Evolutionary conservation across 768 basidiomycete genomes (phyloP).

Genomic region (Cystofilobasidium ferigula): DNA sequence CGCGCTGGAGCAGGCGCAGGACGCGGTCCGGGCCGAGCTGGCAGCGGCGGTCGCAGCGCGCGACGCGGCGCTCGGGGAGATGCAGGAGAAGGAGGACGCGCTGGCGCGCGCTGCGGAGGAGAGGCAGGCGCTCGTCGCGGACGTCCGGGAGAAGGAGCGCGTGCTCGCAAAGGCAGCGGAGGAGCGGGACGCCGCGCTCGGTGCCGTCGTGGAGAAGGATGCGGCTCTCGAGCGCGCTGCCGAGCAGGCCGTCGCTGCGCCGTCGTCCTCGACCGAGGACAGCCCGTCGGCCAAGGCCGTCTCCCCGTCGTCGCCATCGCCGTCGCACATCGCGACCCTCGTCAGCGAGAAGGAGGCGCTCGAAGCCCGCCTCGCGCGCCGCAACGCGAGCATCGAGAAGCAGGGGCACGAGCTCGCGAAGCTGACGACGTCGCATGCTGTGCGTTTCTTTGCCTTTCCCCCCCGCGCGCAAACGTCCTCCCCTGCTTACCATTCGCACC

Average conservation of each 20-base stretch:
- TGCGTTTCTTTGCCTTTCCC: too few relatives aligned
- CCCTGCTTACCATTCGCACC: background rate
- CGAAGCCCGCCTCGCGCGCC: constrained; percentile 3
- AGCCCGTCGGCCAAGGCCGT: background rate
- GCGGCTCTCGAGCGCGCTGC: background rate
- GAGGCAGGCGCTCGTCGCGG: background rate
- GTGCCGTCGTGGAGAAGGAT: background rate
- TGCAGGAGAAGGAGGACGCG: background rate
- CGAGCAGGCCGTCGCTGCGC: too few relatives aligned
- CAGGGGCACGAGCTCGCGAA: constrained; percentile 22
- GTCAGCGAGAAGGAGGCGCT: constrained; percentile 4
- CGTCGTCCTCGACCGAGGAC: too few relatives aligned
- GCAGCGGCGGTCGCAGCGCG: background rate
- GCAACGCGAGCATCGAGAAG: background rate
- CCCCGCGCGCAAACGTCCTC: too few relatives aligned
- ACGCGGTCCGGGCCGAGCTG: background rate
- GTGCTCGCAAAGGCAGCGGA: background rate
- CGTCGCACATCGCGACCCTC: background rate
- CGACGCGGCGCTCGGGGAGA: background rate
- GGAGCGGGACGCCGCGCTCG: background rate
- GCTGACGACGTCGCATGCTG: background rate
- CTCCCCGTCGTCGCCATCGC: background rate
- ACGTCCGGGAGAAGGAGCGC: too few relatives aligned
- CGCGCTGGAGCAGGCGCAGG: background rate
- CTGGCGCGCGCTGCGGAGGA: background rate